Conservation (phyloP, 441 rosid species). For the Syzygium syzygioides region DNA sequence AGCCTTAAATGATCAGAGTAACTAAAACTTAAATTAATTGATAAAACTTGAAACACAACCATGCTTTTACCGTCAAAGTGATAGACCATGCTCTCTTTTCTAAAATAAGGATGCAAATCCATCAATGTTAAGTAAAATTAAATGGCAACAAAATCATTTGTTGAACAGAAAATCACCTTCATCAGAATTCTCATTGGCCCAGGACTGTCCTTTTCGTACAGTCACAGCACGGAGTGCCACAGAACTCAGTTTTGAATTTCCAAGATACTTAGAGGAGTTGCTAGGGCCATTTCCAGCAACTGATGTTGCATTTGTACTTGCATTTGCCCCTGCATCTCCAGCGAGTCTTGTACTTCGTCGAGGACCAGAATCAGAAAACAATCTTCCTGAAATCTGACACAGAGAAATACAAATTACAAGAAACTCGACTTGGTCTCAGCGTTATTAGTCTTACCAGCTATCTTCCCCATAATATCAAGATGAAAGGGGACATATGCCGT, state of each 20-base stretch:
- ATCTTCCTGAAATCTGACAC: constrained; percentile 87
- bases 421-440: neutral
- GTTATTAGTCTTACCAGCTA: neutral
- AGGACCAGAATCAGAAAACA: constrained; percentile 95
- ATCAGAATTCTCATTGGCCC: constrained; percentile 83
- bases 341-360: constrained; percentile 77
- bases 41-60: neutral
- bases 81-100: neutral
- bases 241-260: constrained; percentile 81
- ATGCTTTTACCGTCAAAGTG: neutral
- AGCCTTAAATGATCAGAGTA: neutral
- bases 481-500: neutral
- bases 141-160: neutral
- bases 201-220: constrained; percentile 77
- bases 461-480: neutral
- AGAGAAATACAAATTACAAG: neutral
- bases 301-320: constrained; percentile 39
- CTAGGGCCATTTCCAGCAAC: constrained; percentile 61
- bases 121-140: neutral
- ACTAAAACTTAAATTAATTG: neutral
- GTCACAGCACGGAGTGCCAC: constrained; percentile 80
- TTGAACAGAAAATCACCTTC: constrained; percentile 48
- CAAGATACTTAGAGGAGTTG: constrained; percentile 77
- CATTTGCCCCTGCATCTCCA: constrained; percentile 60
- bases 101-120: neutral